Percentiles rank a stretch among this genome's conserved stretches.
Evolutionary conservation across 1,284 basidiomycete species (phyloP).

Genomic region (Mycena sp.): DNA sequence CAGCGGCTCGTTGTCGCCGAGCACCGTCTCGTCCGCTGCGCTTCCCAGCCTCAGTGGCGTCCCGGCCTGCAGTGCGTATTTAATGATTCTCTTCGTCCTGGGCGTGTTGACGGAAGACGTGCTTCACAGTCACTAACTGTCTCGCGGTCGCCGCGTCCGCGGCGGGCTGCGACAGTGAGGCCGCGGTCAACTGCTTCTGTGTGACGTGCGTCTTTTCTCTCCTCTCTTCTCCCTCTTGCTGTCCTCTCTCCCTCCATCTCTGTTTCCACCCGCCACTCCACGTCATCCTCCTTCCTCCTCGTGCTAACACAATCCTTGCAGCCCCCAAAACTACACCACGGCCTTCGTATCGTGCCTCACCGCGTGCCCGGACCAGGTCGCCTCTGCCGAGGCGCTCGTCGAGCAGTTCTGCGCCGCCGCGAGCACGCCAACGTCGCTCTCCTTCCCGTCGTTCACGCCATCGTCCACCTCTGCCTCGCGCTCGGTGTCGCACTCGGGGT

Average conservation of each 20-base stretch:
- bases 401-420: no score
- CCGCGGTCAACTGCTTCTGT: slow-evolving; percentile 24
- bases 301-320: background rate
- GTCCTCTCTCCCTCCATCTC: background rate
- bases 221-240: no score
- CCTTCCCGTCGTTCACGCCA: no score
- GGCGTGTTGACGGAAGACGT: background rate
- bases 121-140: slow-evolving; percentile 7
- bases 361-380: background rate
- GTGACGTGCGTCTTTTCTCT: no score
- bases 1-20: background rate
- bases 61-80: slow-evolving; percentile 5
- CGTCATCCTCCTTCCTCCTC: background rate
- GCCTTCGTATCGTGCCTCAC: slow-evolving; percentile 10
- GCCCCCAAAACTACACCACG: slow-evolving; percentile 11
- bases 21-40: slow-evolving; percentile 9
- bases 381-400: background rate
- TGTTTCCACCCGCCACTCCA: background rate
- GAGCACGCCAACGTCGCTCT: no score
- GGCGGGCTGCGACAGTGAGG: background rate
- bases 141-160: slow-evolving; percentile 3
- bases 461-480: no score
- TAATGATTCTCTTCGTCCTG: background rate
- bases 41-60: slow-evolving; percentile 12
- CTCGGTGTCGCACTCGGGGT: no score